A percentile compares a stretch with the other conserved stretches of the same genome.
Conservation (phyloP, 2,329 filamentous ascomycete genomes). For the Diplocarpon rosae region DNA sequence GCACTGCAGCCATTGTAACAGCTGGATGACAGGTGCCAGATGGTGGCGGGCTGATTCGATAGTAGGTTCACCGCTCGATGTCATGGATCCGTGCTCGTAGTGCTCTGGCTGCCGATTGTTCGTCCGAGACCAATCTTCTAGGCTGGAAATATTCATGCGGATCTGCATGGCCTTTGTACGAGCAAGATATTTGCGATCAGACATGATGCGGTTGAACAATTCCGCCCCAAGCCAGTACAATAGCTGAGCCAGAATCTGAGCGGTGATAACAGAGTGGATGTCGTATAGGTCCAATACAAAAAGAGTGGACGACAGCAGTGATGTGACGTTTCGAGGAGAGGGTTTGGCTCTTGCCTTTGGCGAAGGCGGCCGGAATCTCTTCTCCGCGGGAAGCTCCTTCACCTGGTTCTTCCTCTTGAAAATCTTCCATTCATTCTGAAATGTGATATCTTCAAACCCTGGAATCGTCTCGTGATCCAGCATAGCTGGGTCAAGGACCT, state of each 20-base stretch:
- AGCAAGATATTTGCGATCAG: conserved; percentile 85
- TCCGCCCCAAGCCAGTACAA: conserved; percentile 95
- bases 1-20: conserved; percentile 95
- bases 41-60: conserved; percentile 76
- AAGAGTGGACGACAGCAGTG: conserved; percentile 84
- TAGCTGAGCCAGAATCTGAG: conserved; percentile 84
- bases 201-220: conserved; percentile 96
- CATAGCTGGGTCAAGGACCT: conserved; percentile 86
- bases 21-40: conserved; percentile 79
- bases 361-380: conserved; percentile 82
- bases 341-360: conserved; percentile 87
- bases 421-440: conserved; percentile 97
- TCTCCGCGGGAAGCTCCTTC: conserved; percentile 83
- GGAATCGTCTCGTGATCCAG: conserved; percentile 97
- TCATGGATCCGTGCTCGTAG: conserved; percentile 85
- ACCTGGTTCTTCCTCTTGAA: conserved; percentile 86
- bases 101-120: conserved; percentile 95
- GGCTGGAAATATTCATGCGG: conserved; percentile 90
- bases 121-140: conserved; percentile 90
- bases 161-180: conserved; percentile 99
- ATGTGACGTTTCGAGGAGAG: conserved; percentile 90
- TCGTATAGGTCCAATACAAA: conserved; percentile 99
- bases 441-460: conserved; percentile 90
- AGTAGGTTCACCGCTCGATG: conserved; percentile 73
- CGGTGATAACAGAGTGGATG: conserved; percentile 89